Conservation (phyloP, 108 stramenopile species). For the Craspedostauros australis region DNA sequence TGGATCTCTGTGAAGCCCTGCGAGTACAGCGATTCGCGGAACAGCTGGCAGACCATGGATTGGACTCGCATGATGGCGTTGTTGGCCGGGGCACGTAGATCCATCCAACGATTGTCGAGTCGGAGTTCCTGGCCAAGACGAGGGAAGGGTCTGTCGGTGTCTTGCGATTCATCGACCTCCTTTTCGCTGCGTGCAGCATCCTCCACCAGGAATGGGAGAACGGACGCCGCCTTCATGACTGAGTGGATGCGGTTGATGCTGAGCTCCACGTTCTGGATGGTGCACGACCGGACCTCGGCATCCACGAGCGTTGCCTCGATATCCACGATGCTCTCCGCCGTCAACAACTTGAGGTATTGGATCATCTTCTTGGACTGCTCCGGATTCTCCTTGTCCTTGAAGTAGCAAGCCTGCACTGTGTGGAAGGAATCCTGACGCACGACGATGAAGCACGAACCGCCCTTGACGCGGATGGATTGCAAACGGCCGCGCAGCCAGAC, state of each 20-base stretch:
- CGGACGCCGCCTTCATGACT: conserved; percentile 76
- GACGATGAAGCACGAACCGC: conserved; percentile 93
- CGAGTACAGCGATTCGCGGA: conserved; percentile 86
- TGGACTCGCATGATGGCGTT: conserved; percentile 93
- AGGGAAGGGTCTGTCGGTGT: conserved; percentile 91
- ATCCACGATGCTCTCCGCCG: conserved; percentile 89
- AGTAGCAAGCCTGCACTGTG: conserved; percentile 91
- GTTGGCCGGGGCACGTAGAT: conserved; percentile 92
- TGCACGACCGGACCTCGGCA: conserved; percentile 74
- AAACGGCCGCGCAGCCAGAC: conserved; percentile 92
- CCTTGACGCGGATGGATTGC: conserved; percentile 92
- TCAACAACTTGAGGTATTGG: conserved; percentile 85
- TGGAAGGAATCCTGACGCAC: conserved; percentile 85
- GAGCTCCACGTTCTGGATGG: conserved; percentile 75
- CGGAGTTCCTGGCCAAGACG: conserved; percentile 87
- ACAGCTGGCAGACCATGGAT: conserved; percentile 86
- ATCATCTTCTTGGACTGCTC: conserved; percentile 84
- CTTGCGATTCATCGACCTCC: conserved; percentile 88
- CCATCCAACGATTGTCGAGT: conserved; percentile 93
- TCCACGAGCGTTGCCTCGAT: conserved; percentile 78
- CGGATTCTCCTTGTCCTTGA: conserved; percentile 91
- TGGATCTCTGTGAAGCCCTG: conserved; percentile 93
- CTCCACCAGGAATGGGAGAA: conserved; percentile 92
- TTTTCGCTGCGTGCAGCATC: conserved; percentile 89
- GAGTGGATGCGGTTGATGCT: conserved; percentile 76